These are phyloP conservation scores for Umbelopsis sp. DNA, from an alignment of 192 early-diverging fungal species.

Conservation along the genomic window DNA sequence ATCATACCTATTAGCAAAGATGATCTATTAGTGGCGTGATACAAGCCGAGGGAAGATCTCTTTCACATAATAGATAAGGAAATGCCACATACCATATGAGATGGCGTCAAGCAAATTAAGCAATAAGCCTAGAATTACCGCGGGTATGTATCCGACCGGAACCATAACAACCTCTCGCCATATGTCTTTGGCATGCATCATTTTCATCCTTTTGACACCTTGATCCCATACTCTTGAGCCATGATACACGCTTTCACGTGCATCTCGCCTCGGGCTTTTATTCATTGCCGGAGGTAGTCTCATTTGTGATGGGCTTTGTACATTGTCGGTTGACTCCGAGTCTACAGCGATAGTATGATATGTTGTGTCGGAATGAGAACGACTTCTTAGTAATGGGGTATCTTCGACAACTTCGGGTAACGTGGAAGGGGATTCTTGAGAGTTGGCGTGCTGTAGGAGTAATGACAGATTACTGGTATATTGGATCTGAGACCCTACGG, in stretches of 20 bases:
- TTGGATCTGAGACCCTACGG: neutral
- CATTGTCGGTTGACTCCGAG: neutral
- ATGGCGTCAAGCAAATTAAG: constrained; percentile 93
- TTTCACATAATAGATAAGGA: neutral
- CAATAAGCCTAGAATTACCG: constrained; percentile 86
- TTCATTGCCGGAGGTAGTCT: neutral
- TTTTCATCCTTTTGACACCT: neutral
- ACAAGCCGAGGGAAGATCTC: neutral
- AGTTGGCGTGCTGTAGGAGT: neutral
- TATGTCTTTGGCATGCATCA: constrained; percentile 7
- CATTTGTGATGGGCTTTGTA: neutral
- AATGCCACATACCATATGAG: constrained; percentile 62
- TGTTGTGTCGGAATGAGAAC: neutral
- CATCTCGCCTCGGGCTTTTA: neutral
- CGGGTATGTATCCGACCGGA: constrained; percentile 77
- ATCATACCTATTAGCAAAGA: constrained; percentile 62
- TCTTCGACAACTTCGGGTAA: neutral
- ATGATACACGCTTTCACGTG: neutral
- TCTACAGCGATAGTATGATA: neutral
- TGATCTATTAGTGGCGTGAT: constrained; percentile 16
- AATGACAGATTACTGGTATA: constrained; percentile 9
- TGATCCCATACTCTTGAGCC: neutral
- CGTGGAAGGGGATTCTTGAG: neutral
- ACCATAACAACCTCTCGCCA: constrained; percentile 34
- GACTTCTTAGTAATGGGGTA: neutral